phyloP scores from a whole-genome alignment of 75 land plant species.

The Selaginella moellendorffii region DNA sequence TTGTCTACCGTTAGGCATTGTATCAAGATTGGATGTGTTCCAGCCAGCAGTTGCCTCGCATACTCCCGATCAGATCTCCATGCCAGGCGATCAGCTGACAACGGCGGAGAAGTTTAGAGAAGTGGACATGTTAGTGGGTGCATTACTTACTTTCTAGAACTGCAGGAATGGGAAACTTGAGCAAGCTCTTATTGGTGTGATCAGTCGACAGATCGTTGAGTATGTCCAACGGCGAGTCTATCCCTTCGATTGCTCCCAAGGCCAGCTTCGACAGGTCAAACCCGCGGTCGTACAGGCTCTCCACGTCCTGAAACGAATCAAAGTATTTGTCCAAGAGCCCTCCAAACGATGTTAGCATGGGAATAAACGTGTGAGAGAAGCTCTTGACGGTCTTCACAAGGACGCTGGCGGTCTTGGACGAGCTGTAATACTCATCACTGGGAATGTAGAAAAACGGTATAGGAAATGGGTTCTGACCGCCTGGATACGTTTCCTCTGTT shows the following conservation, averaged over 20 bases:
- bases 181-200: not conserved
- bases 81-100: not conserved
- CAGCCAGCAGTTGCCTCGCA: not conserved
- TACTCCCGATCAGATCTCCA: not conserved
- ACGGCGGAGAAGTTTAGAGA: not conserved
- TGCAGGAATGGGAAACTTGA: not conserved
- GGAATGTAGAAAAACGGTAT: not conserved
- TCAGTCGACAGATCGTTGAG: constrained; percentile 1
- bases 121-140: too few species aligned
- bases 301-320: not conserved
- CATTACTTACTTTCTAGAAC: not conserved
- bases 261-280: not conserved
- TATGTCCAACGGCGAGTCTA: not conserved
- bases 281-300: not conserved
- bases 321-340: not conserved
- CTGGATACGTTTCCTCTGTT: not conserved
- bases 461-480: not conserved
- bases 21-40: not conserved
- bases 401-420: not conserved
- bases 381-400: not conserved
- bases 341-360: not conserved
- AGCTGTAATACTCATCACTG: constrained; percentile 6
- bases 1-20: too few species aligned
- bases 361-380: not conserved
- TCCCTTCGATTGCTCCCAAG: not conserved